A percentile compares a stretch with the other conserved stretches of the same genome.
Evolutionary conservation across 2,329 filamentous ascomycete species (phyloP).

Genomic region (Aspergillus japonicus): DNA sequence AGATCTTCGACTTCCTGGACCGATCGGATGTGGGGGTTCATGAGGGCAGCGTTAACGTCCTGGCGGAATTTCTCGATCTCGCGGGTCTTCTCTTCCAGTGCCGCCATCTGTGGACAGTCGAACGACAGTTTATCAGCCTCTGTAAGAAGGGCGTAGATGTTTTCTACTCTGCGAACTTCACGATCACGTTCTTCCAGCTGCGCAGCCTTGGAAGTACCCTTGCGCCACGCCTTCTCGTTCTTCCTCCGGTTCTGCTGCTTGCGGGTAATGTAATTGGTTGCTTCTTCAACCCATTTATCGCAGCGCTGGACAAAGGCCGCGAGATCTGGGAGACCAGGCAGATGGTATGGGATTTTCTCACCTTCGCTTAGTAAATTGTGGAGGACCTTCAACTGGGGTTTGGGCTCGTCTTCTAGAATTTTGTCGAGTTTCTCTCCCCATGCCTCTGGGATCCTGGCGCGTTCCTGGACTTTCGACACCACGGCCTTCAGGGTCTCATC

Average conservation of each 20-base stretch:
- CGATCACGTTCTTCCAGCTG: conserved; percentile 81
- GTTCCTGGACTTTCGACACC: conserved; percentile 77
- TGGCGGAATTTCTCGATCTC: conserved; percentile 82
- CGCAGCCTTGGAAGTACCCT: conserved; percentile 66
- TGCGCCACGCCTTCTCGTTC: conserved; percentile 83
- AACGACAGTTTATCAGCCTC: conserved; percentile 87
- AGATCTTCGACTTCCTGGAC: conserved; percentile 81
- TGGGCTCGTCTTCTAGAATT: conserved; percentile 77
- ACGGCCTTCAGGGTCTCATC: conserved; percentile 66
- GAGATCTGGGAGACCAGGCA: conserved; percentile 77
- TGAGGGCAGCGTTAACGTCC: conserved; percentile 68
- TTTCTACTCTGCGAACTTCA: conserved; percentile 83
- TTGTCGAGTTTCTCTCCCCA: conserved; percentile 92
- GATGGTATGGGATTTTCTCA: conserved; percentile 89
- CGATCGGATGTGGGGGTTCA: conserved; percentile 62
- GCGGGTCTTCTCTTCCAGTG: conserved; percentile 79
- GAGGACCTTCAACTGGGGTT: conserved; percentile 80
- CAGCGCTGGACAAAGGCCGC: conserved; percentile 91
- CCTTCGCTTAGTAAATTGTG: conserved; percentile 85
- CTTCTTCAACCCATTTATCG: conserved; percentile 97
- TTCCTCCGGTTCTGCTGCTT: conserved; percentile 98
- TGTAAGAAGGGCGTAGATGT: conserved; percentile 78
- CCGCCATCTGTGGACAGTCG: conserved; percentile 85
- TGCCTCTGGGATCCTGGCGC: conserved; percentile 76
- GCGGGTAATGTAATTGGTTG: conserved; percentile 90